These are phyloP conservation scores for Paecilomyces niveus DNA, from an alignment of 2,329 filamentous ascomycete species.

Conservation along the genomic window DNA sequence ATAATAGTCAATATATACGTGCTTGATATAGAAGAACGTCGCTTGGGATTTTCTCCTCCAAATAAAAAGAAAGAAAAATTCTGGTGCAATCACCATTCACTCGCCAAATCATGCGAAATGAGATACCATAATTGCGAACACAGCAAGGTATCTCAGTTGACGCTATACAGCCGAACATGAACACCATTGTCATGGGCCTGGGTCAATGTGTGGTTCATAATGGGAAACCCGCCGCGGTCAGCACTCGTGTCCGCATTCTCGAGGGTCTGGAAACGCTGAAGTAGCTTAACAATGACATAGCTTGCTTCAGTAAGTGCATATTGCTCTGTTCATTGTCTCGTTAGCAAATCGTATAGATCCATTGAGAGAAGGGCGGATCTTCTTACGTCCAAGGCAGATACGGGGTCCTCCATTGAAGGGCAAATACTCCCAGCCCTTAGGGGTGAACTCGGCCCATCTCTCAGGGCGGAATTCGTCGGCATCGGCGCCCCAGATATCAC, in stretches of 20 bases:
- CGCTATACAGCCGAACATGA: neutral
- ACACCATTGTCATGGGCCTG: neutral
- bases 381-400: conserved; percentile 10
- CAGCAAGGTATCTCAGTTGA: neutral
- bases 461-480: conserved; percentile 43
- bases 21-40: no score
- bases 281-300: conserved; percentile 1
- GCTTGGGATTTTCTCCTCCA: no score
- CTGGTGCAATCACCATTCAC: no score
- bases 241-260: neutral
- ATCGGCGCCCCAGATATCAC: conserved; percentile 43
- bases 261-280: conserved; percentile 54
- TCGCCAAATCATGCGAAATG: no score
- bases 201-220: neutral
- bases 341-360: neutral
- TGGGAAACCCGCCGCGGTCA: neutral
- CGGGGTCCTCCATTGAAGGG: conserved; percentile 35
- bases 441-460: conserved; percentile 33
- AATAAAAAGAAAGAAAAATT: no score
- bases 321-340: neutral
- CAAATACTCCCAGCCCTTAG: conserved; percentile 23
- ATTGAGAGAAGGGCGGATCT: neutral
- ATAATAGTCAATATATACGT: no score
- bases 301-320: conserved; percentile 4
- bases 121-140: neutral